Conservation (phyloP, 2,329 filamentous ascomycete species). For the Xylariales sp. region DNA sequence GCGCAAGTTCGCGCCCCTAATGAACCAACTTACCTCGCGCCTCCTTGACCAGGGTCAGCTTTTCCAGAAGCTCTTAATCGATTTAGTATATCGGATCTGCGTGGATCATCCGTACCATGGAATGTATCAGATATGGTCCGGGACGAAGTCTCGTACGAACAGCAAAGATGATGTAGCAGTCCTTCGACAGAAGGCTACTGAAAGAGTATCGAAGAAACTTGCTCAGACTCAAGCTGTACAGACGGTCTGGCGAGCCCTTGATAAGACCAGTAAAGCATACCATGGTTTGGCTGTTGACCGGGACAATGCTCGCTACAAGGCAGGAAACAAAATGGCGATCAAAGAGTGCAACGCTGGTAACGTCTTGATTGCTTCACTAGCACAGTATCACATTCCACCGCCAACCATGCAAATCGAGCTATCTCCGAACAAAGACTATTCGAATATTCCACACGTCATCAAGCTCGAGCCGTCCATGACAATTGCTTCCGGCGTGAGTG, state of each 20-base stretch:
- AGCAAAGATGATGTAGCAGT: constrained; percentile 69
- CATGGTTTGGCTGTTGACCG: constrained; percentile 60
- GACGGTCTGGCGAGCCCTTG: constrained; percentile 65
- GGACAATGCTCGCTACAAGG: constrained; percentile 61
- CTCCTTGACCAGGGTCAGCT: constrained; percentile 63
- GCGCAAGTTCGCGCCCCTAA: constrained; percentile 84
- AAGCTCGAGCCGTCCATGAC: constrained; percentile 71
- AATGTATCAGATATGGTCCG: constrained; percentile 94
- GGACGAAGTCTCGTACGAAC: constrained; percentile 63
- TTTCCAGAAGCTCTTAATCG: constrained; percentile 74
- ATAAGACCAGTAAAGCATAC: constrained; percentile 66
- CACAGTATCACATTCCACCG: constrained; percentile 70
- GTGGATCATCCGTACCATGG: constrained; percentile 92
- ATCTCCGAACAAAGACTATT: constrained; percentile 69
- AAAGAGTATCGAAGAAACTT: constrained; percentile 60
- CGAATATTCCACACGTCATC: constrained; percentile 65
- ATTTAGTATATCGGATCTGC: constrained; percentile 78
- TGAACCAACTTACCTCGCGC: constrained; percentile 96
- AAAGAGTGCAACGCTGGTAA: constrained; percentile 60
- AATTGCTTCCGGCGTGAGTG: constrained; percentile 85
- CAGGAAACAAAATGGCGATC: constrained; percentile 55
- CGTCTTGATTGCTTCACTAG: constrained; percentile 58
- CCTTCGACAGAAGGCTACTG: constrained; percentile 70
- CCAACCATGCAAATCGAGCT: constrained; percentile 84
- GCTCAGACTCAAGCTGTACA: constrained; percentile 44